Conservation (phyloP, 768 basidiomycete genomes). For the Lactifluus piperatus region DNA sequence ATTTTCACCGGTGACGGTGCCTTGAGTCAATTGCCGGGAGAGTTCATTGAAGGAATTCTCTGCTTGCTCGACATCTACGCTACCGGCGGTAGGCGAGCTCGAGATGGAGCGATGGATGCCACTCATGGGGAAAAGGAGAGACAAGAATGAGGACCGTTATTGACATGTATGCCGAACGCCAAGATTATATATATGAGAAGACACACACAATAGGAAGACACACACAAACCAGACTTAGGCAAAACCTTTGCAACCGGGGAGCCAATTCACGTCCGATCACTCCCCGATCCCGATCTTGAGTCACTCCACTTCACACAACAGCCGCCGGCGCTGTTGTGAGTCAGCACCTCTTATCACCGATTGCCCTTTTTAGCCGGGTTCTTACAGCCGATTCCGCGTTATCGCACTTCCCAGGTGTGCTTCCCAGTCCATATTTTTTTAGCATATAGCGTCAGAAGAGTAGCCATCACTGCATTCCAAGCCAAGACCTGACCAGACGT, state of each 20-base stretch:
- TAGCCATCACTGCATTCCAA: too few relatives aligned
- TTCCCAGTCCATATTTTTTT: neutral
- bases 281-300: neutral
- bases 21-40: constrained; percentile 16
- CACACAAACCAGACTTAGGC: neutral
- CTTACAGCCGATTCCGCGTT: neutral
- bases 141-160: neutral
- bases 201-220: neutral
- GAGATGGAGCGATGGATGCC: constrained; percentile 2
- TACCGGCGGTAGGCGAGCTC: neutral
- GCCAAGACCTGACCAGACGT: too few relatives aligned
- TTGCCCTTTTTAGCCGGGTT: too few relatives aligned
- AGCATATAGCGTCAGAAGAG: too few relatives aligned
- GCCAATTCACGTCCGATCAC: neutral
- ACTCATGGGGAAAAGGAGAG: neutral
- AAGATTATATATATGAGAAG: neutral
- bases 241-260: neutral
- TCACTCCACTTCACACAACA: neutral
- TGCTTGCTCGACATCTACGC: constrained; percentile 7
- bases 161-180: neutral
- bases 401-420: neutral
- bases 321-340: too few relatives aligned
- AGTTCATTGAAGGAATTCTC: constrained; percentile 13
- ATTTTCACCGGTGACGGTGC: neutral
- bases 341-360: neutral